Percentiles rank a stretch among this genome's conserved stretches.
Evolutionary conservation across 768 basidiomycete species (phyloP).

Genomic region (Pleurotus salmoneostramineus): DNA sequence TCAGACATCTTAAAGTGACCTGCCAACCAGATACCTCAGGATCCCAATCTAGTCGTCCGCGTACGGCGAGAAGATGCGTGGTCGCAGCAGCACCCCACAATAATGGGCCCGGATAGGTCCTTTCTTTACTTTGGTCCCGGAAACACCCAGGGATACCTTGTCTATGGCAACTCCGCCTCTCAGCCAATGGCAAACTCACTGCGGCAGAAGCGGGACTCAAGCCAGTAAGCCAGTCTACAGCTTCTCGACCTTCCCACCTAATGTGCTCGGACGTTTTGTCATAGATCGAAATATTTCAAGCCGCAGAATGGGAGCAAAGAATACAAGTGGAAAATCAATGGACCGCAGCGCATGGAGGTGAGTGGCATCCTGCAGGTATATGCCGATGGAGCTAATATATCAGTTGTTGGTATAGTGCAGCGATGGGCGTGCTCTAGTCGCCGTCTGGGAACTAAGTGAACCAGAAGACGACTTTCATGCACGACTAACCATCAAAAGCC

Average conservation of each 20-base stretch:
- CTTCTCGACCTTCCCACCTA: neutral
- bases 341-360: conserved; percentile 73
- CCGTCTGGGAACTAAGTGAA: conserved; percentile 63
- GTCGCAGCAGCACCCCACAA: conserved; percentile 61
- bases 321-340: conserved; percentile 85
- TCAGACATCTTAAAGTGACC: neutral
- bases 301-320: conserved; percentile 58
- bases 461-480: conserved; percentile 58
- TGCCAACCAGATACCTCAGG: conserved; percentile 15
- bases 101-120: conserved; percentile 80
- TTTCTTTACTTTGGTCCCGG: conserved; percentile 75
- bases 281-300: conserved; percentile 72
- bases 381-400: neutral
- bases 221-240: conserved; percentile 47
- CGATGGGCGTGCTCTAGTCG: conserved; percentile 58
- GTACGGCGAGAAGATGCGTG: conserved; percentile 63
- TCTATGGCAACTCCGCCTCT: conserved; percentile 62
- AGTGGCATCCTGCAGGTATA: conserved; percentile 11
- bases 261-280: neutral
- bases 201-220: conserved; percentile 54
- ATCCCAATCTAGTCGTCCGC: conserved; percentile 60
- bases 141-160: conserved; percentile 55
- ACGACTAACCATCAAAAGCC: conserved; percentile 51
- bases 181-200: conserved; percentile 55
- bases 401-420: conserved; percentile 42